Conservation (phyloP, 768 basidiomycete genomes). For the Boletus subparvulus region DNA sequence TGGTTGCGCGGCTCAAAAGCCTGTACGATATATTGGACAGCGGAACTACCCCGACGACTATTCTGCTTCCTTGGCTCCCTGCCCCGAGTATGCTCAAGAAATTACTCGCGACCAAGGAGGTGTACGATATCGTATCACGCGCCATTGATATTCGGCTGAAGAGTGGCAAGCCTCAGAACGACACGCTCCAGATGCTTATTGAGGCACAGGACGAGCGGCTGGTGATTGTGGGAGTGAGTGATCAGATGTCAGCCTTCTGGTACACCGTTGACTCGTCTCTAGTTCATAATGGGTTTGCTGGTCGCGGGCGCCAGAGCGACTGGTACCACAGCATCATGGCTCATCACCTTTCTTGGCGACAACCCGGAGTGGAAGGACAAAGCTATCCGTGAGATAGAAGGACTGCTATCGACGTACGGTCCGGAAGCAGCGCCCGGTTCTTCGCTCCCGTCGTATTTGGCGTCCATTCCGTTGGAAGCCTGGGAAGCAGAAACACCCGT, state of each 20-base stretch:
- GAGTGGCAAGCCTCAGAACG: slow-evolving; percentile 57
- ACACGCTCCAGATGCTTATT: slow-evolving; percentile 73
- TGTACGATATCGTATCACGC: slow-evolving; percentile 65
- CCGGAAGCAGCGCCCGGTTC: slow-evolving; percentile 20
- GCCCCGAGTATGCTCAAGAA: slow-evolving; percentile 70
- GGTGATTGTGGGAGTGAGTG: slow-evolving; percentile 64
- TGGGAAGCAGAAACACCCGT: slow-evolving; percentile 73
- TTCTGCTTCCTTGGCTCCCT: slow-evolving; percentile 77
- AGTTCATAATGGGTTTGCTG: slow-evolving; percentile 83
- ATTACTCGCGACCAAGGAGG: slow-evolving; percentile 69
- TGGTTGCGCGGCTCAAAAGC: slow-evolving; percentile 59
- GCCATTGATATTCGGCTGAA: slow-evolving; percentile 58
- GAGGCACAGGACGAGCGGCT: slow-evolving; percentile 68
- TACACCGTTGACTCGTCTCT: slow-evolving; percentile 23
- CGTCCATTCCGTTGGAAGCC: slow-evolving; percentile 60
- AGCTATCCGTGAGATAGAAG: slow-evolving; percentile 59
- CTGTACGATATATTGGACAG: slow-evolving; percentile 69
- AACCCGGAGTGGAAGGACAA: slow-evolving; percentile 64
- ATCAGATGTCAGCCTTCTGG: slow-evolving; percentile 15
- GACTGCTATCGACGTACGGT: slow-evolving; percentile 47
- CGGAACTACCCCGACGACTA: slow-evolving; percentile 69
- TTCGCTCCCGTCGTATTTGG: slow-evolving; percentile 47
- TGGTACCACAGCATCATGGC: slow-evolving; percentile 78
- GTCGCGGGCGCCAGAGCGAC: slow-evolving; percentile 82
- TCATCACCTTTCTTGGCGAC: slow-evolving; percentile 69